Base-by-base conservation (phyloP, 345 rosid genomes). In the Dipteronia dyeriana region DNA sequence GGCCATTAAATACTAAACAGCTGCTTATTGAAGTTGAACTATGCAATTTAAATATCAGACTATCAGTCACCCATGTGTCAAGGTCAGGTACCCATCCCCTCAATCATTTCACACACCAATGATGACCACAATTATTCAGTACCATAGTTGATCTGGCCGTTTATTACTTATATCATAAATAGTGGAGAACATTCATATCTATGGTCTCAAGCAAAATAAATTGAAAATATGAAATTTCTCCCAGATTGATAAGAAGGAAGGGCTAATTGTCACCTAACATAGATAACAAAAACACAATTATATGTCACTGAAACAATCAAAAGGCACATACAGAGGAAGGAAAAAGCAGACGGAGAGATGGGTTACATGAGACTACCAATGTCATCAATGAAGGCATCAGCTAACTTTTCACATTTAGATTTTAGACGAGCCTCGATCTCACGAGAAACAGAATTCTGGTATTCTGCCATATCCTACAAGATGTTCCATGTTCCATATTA, bases 381-480 rank as follows among this genome's bases (percentile, higher is more conserved):
- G 79, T 92, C 98, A 86, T 94, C 98, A 84, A 88, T 83, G 83
- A 96, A 88, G 47, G 97, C 93, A 81, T 96, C 95, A 47, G 93
- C 90, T 78, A 96, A 82, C 80, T 86, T 94, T 84, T 94, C 95
- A 85, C 98, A 92, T 81, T 96, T 96, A 68, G 85, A 90, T 79
- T 90, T 92, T 85, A 96, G 66, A 66, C 93, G 89, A 74, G 89
- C 81, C 76, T 96, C 98, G 66, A 96, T 90, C 91, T 96, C 99
- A 29, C 83, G 85, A 62, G 91, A 87, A 83, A 94, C 90, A 74
- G 91, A 86, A 85, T 90, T 88, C 80, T 92, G 99, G 77, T 91
- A 92, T 72, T 96, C 97, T 77, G 92, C 85, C 89, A 87, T 87
- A 82, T 94, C 98, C 99, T 96, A 76, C 76, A 83, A n/a, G 5